These are phyloP conservation scores for Radiomyces spectabilis DNA, from an alignment of 192 early-diverging fungal species.

Conservation along the genomic window DNA sequence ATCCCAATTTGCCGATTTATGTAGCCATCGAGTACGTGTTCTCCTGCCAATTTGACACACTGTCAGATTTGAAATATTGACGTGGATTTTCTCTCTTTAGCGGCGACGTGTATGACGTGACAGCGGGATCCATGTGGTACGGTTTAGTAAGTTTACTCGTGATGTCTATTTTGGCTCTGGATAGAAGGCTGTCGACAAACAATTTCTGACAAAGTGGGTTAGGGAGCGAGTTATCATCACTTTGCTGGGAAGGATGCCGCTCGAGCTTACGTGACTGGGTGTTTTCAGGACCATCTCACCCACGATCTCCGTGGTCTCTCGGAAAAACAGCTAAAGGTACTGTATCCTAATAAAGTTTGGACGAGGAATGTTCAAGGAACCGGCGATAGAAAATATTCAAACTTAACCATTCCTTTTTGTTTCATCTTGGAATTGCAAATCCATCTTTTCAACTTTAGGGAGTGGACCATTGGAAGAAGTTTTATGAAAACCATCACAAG, in stretches of 20 bases:
- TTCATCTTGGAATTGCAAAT: too few species aligned
- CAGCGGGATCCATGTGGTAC: constrained; percentile 68
- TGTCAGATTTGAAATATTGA: too few species aligned
- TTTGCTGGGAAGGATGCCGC: constrained; percentile 92
- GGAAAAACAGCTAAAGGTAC: constrained; percentile 65
- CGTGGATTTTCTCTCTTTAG: constrained; percentile 36
- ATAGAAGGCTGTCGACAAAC: neutral
- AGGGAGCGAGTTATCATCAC: constrained; percentile 74
- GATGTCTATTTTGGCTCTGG: neutral
- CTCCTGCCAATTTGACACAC: too few species aligned
- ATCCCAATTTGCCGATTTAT: constrained; percentile 77
- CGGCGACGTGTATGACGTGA: constrained; percentile 94
- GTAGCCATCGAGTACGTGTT: constrained; percentile 78
- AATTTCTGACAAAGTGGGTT: neutral
- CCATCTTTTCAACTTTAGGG: too few species aligned
- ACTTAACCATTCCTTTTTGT: too few species aligned
- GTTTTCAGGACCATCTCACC: constrained; percentile 87
- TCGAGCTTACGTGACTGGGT: constrained; percentile 92
- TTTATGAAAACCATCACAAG: constrained; percentile 81
- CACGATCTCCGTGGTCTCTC: constrained; percentile 88
- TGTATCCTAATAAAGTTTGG: too few species aligned
- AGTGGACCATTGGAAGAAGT: constrained; percentile 74
- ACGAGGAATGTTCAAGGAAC: too few species aligned
- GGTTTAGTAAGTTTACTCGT: constrained; percentile 45
- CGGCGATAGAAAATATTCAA: too few species aligned